A percentile compares a stretch with the other conserved stretches of the same genome.
phyloP scores from a whole-genome alignment of 805 yeast species.

The Saccharomycopsis fermentans region DNA sequence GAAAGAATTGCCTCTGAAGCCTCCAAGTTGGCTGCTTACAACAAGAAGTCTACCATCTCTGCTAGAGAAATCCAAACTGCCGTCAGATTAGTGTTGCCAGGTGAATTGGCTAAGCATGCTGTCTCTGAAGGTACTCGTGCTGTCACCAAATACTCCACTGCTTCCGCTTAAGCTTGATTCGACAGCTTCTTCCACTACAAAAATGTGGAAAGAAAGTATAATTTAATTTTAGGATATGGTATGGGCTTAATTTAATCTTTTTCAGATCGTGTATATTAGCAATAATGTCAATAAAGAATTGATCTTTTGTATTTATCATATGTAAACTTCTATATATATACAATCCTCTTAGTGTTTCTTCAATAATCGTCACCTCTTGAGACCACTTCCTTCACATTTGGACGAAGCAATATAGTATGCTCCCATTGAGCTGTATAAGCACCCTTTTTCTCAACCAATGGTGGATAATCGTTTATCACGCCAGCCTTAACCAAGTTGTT shows the following conservation, averaged over 20 bases:
- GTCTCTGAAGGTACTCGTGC: conserved; percentile 98
- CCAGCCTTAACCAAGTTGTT: conserved; percentile 80
- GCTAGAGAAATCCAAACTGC: conserved; percentile 99
- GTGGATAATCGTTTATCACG: conserved; percentile 88
- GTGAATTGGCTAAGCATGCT: conserved; percentile 98
- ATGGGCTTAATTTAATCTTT: conserved; percentile 10
- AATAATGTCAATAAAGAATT: background rate
- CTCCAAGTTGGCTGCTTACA: conserved; percentile 96
- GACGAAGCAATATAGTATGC: conserved; percentile 85
- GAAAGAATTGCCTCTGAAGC: conserved; percentile 98
- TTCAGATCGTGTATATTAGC: conserved; percentile 14
- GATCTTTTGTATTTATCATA: too few relatives aligned
- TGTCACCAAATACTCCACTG: conserved; percentile 18
- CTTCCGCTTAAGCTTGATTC: conserved; percentile 10
- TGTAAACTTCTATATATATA: too few relatives aligned
- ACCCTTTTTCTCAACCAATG: conserved; percentile 74
- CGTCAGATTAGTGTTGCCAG: conserved; percentile 94
- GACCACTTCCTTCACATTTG: conserved; percentile 87
- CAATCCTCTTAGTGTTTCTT: background rate
- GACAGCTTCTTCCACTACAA: background rate
- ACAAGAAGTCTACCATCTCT: conserved; percentile 95
- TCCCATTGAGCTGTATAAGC: conserved; percentile 94
- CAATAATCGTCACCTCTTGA: conserved; percentile 91
- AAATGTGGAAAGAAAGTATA: background rate
- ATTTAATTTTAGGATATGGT: conserved; percentile 1